Conservation (phyloP, 202 grass and related monocot genomes). For the Zizania palustris region DNA sequence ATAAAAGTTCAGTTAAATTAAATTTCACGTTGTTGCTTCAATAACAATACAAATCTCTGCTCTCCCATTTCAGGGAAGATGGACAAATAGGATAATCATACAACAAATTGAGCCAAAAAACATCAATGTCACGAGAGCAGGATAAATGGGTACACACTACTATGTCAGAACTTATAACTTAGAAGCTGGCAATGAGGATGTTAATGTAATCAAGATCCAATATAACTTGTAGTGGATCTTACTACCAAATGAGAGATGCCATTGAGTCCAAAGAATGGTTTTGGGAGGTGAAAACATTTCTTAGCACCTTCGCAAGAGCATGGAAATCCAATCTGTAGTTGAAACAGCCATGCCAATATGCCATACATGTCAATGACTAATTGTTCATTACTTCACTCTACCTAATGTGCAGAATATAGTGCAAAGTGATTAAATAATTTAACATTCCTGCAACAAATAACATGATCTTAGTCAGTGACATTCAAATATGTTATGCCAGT, state of each 20-base stretch:
- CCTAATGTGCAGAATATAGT: not conserved
- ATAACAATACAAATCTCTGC: not conserved
- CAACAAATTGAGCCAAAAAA: not conserved
- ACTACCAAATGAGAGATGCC: not conserved
- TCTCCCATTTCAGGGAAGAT: constrained; percentile 26
- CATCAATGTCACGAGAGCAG: not conserved
- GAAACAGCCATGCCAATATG: not conserved
- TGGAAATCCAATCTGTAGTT: not conserved
- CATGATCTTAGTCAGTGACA: not conserved
- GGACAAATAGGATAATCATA: not conserved
- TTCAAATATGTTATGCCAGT: not conserved
- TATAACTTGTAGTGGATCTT: constrained; percentile 22
- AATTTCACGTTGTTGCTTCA: constrained; percentile 1
- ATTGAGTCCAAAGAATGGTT: constrained; percentile 5
- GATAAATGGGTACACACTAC: not conserved
- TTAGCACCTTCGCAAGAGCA: not conserved
- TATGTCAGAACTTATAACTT: not conserved
- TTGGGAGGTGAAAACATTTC: not conserved
- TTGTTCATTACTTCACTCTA: not conserved
- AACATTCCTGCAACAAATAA: not conserved
- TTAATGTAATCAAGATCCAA: constrained; percentile 27
- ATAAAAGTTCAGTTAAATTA: not conserved
- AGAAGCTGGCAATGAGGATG: not conserved
- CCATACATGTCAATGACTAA: not conserved
- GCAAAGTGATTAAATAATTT: not conserved